These are phyloP conservation scores for Chaetomidium leptoderma DNA, from an alignment of 495 filamentous ascomycete genomes.

Conservation along the genomic window DNA sequence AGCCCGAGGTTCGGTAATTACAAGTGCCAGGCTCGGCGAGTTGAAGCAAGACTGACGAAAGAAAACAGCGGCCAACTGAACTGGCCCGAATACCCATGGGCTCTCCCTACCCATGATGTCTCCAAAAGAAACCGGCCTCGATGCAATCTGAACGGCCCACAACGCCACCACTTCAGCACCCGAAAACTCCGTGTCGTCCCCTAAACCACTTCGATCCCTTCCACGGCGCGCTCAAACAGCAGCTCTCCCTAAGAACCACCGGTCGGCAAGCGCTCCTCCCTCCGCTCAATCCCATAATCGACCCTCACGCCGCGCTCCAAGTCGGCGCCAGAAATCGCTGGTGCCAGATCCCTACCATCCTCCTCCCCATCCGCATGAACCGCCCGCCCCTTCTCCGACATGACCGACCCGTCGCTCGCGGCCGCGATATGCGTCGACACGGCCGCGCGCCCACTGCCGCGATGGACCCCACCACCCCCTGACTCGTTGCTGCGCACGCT, in stretches of 20 bases:
- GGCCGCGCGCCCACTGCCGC: neutral
- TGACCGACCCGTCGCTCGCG: neutral
- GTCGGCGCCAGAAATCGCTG: neutral
- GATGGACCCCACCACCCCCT: neutral
- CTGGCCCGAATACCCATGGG: neutral
- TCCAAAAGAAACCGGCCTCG: neutral
- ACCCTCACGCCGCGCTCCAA: constrained; percentile 6
- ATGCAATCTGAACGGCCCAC: neutral
- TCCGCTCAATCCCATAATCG: constrained; percentile 10
- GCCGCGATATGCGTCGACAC: constrained; percentile 8
- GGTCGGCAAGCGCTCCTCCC: constrained; percentile 2
- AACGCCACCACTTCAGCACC: neutral
- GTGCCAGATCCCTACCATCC: neutral
- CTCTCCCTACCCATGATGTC: neutral
- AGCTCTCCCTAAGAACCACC: constrained; percentile 9
- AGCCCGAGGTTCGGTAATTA: no score
- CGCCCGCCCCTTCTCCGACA: neutral
- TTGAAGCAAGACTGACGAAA: neutral
- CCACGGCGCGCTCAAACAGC: neutral
- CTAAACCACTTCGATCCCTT: neutral
- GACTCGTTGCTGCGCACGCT: neutral
- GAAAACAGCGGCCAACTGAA: no score
- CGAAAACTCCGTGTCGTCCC: neutral
- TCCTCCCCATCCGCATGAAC: neutral
- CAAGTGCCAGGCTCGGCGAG: no score